Conservation (phyloP, 2,329 filamentous ascomycete species). For the Bipolaris victoriae region DNA sequence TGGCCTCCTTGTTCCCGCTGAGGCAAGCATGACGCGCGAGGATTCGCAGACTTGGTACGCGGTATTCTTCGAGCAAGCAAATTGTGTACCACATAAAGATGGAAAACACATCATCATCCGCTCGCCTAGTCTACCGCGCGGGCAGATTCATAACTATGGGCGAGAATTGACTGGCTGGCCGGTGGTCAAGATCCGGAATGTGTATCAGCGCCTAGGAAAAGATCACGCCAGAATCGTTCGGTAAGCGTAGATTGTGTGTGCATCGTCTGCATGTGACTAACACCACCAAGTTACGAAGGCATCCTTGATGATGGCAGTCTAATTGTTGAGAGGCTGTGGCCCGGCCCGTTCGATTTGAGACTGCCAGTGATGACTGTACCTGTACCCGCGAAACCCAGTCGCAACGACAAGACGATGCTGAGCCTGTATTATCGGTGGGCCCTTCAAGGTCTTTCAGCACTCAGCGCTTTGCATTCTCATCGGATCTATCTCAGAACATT, state of each 20-base stretch:
- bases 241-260: neutral
- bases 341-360: conserved; percentile 1
- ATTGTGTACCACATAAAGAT: neutral
- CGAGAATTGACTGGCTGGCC: neutral
- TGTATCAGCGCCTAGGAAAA: neutral
- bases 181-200: neutral
- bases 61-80: neutral
- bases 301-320: neutral
- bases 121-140: neutral
- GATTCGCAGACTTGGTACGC: neutral
- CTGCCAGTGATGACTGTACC: conserved; percentile 13
- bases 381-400: neutral
- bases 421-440: conserved; percentile 19
- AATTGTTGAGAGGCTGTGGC: conserved; percentile 5
- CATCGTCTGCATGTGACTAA: neutral
- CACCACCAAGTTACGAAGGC: neutral
- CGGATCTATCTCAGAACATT: conserved; percentile 10
- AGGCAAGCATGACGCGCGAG: neutral
- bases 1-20: neutral
- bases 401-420: conserved; percentile 10
- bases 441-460: conserved; percentile 14
- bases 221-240: neutral
- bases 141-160: neutral
- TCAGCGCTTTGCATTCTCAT: conserved; percentile 8
- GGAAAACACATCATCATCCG: conserved; percentile 2